Percentiles rank a stretch among this genome's conserved stretches.
phyloP scores from a whole-genome alignment of 176 grass and related monocot genomes.

The Pontederia paniculata region DNA sequence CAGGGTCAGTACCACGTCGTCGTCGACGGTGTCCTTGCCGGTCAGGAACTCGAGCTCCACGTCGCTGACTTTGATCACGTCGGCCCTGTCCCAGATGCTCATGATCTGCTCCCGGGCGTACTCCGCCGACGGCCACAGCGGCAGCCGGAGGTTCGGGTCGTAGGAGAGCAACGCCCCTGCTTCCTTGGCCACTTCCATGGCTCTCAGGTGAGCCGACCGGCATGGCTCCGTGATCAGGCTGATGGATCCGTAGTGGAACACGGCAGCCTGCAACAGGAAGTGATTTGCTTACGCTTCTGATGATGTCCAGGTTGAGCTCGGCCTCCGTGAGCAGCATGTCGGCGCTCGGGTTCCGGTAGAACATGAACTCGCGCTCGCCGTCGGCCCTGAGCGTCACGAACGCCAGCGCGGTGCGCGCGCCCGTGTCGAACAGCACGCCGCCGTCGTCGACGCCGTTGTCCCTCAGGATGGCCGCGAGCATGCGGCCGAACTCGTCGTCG shows the following conservation, averaged over 20 bases:
- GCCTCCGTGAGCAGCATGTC: slow-evolving; percentile 89
- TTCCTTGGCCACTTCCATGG: slow-evolving; percentile 7
- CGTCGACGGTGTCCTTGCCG: slow-evolving; percentile 4
- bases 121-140: slow-evolving; percentile 13
- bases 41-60: slow-evolving; percentile 19
- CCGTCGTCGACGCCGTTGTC: slow-evolving; percentile 71
- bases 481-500: slow-evolving; percentile 91
- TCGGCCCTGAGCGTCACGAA: slow-evolving; percentile 87
- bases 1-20: slow-evolving; percentile 11
- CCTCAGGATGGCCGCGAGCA: slow-evolving; percentile 86
- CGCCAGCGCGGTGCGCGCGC: slow-evolving; percentile 93
- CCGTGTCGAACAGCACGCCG: slow-evolving; percentile 75
- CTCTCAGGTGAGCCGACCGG: slow-evolving; percentile 8
- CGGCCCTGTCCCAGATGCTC: slow-evolving; percentile 15
- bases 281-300: slow-evolving; percentile 50
- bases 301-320: slow-evolving; percentile 84
- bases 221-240: slow-evolving; percentile 14
- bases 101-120: slow-evolving; percentile 5
- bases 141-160: slow-evolving; percentile 12
- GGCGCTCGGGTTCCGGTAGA: slow-evolving; percentile 98
- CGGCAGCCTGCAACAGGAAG: neutral
- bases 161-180: slow-evolving; percentile 9
- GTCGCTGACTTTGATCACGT: slow-evolving; percentile 15
- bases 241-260: slow-evolving; percentile 14
- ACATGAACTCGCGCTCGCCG: slow-evolving; percentile 99